These are phyloP conservation scores for Aspergillus brunneoviolaceus DNA, from an alignment of 2,329 filamentous ascomycete species.

Conservation along the genomic window DNA sequence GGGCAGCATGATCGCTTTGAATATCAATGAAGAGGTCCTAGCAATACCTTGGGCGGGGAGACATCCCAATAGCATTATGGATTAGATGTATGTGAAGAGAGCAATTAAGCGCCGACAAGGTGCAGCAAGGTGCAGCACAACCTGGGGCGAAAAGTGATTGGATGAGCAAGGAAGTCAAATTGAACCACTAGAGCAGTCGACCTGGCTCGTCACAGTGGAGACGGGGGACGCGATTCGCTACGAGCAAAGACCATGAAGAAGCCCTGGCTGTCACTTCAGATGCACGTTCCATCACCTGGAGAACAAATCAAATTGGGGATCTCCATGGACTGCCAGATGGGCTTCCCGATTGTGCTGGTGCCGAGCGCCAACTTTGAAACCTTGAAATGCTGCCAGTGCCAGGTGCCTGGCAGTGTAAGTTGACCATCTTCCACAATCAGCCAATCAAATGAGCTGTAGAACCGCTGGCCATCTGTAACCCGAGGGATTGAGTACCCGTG, in stretches of 20 bases:
- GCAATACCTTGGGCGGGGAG: conserved; percentile 18
- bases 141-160: conserved; percentile 18
- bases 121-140: conserved; percentile 19
- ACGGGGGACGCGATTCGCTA: conserved; percentile 6
- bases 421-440: conserved; percentile 1
- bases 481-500: too few relatives aligned
- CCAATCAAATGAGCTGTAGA: conserved; percentile 32
- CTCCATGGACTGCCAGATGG: conserved; percentile 18
- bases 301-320: conserved; percentile 17
- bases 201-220: conserved; percentile 38
- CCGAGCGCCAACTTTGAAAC: conserved; percentile 29
- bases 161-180: conserved; percentile 5
- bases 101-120: conserved; percentile 32
- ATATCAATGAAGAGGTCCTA: conserved; percentile 30
- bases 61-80: conserved; percentile 11
- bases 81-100: conserved; percentile 18
- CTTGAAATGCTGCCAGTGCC: neutral
- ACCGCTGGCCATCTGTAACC: conserved; percentile 22
- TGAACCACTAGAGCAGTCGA: conserved; percentile 21
- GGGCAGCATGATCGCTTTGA: conserved; percentile 23
- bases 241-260: conserved; percentile 10
- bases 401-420: too few relatives aligned
- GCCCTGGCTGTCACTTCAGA: conserved; percentile 10
- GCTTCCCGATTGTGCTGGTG: conserved; percentile 12
- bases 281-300: conserved; percentile 23